Evolutionary conservation across 2,329 filamentous ascomycete genomes (phyloP).

Genomic region (Xylariaceae sp.): DNA sequence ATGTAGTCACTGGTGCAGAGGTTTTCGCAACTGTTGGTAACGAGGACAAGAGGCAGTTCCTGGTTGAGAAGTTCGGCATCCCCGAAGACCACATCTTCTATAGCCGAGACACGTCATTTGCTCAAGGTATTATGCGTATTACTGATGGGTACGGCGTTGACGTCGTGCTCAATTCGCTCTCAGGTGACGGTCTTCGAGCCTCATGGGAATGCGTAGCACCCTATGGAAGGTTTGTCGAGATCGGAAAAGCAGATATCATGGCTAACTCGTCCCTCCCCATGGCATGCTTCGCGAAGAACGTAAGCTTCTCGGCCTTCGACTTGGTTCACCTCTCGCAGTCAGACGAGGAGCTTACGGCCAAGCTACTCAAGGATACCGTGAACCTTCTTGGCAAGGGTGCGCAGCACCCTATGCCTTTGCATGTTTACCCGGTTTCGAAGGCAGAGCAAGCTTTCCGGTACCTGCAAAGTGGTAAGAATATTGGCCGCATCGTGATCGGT

Average conservation of each 20-base stretch:
- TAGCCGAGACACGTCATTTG: conserved; percentile 27
- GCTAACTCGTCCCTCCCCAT: conserved; percentile 34
- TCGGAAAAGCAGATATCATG: conserved; percentile 30
- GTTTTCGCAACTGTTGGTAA: conserved; percentile 30
- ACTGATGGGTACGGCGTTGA: conserved; percentile 30
- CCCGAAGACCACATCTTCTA: conserved; percentile 29
- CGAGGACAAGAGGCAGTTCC: conserved; percentile 26
- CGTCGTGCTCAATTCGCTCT: conserved; percentile 29
- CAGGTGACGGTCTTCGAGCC: conserved; percentile 26
- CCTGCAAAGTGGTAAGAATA: conserved; percentile 19
- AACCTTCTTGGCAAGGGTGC: conserved; percentile 11
- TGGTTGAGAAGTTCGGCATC: conserved; percentile 27
- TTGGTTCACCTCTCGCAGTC: conserved; percentile 14
- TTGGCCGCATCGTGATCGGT: conserved; percentile 18
- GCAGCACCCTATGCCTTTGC: conserved; percentile 17
- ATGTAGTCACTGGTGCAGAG: conserved; percentile 12
- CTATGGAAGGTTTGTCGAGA: conserved; percentile 33
- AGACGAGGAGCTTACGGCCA: conserved; percentile 8
- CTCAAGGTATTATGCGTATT: conserved; percentile 20
- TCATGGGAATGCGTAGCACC: conserved; percentile 32
- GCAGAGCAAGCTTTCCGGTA: conserved; percentile 20
- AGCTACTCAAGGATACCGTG: conserved; percentile 11
- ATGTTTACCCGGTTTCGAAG: conserved; percentile 16
- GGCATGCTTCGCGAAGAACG: conserved; percentile 30
- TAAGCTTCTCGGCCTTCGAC: conserved; percentile 20